These are phyloP conservation scores for Solanum bulbocastanum DNA, from an alignment of 257 asterid species.

Conservation along the genomic window DNA sequence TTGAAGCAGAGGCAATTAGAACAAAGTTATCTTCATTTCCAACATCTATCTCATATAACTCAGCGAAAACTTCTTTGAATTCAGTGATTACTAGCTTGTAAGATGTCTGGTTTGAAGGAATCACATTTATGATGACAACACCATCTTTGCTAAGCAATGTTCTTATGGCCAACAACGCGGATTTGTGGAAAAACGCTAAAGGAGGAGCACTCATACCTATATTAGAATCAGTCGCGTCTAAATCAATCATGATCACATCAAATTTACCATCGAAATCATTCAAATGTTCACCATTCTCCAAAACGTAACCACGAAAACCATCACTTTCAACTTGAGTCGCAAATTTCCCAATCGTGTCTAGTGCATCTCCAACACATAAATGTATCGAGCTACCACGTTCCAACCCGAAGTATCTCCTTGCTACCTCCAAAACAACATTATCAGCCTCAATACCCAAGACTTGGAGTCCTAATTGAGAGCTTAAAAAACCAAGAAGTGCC, in stretches of 20 bases:
- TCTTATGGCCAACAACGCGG: conserved; percentile 41
- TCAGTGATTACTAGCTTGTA: conserved; percentile 29
- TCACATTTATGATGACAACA: conserved; percentile 40
- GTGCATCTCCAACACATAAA: conserved; percentile 51
- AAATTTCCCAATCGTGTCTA: conserved; percentile 27
- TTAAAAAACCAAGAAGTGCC: conserved; percentile 58
- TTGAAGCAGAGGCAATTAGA: conserved; percentile 46
- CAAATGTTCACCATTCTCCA: background rate
- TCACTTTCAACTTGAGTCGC: conserved; percentile 4
- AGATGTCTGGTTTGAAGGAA: conserved; percentile 29
- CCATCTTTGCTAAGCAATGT: conserved; percentile 35
- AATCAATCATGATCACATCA: conserved; percentile 76
- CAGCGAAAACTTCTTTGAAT: conserved; percentile 41
- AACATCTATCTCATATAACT: conserved; percentile 60
- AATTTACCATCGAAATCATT: conserved; percentile 14
- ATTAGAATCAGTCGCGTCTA: conserved; percentile 57
- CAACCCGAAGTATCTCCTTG: conserved; percentile 52
- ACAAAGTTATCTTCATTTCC: conserved; percentile 78
- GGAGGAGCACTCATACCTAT: conserved; percentile 73
- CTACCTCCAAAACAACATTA: conserved; percentile 40
- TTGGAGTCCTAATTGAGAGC: conserved; percentile 33
- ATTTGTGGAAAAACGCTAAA: conserved; percentile 31
- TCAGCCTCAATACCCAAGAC: conserved; percentile 80
- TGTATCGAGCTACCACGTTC: conserved; percentile 23
- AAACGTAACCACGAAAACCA: background rate